Percentiles rank a stretch among this genome's conserved stretches.
These are phyloP conservation scores for Rhynchosporium graminicola DNA, from an alignment of 2,329 filamentous ascomycete genomes.

Conservation along the genomic window DNA sequence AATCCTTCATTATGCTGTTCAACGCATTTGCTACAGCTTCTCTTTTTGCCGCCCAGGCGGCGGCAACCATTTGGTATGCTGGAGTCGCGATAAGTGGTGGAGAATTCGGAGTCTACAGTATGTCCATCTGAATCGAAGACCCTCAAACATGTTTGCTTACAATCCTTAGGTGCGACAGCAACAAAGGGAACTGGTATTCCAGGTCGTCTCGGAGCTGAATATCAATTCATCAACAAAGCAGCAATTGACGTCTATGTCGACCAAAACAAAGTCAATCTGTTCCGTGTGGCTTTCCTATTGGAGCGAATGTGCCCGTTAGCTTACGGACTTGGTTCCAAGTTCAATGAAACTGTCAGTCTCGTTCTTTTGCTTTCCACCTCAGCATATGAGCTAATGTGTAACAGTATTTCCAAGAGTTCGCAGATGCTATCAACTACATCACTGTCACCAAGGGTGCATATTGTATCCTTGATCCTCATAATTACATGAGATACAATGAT, in stretches of 20 bases:
- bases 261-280: slow-evolving; percentile 49
- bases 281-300: slow-evolving; percentile 52
- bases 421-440: slow-evolving; percentile 52
- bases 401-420: slow-evolving; percentile 47
- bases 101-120: slow-evolving; percentile 50
- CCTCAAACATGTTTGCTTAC: not conserved
- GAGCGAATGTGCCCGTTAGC: slow-evolving; percentile 52
- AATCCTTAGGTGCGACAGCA: slow-evolving; percentile 32
- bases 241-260: slow-evolving; percentile 50
- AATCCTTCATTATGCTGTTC: slow-evolving; percentile 27
- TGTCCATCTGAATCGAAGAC: not conserved
- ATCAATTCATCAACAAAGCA: slow-evolving; percentile 50
- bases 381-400: slow-evolving; percentile 3
- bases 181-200: slow-evolving; percentile 48
- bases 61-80: slow-evolving; percentile 50
- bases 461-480: slow-evolving; percentile 53
- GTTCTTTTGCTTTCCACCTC: too few relatives aligned
- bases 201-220: slow-evolving; percentile 51
- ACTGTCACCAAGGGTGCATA: slow-evolving; percentile 49
- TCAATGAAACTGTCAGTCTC: slow-evolving; percentile 48
- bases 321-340: slow-evolving; percentile 49
- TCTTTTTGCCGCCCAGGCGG: slow-evolving; percentile 29
- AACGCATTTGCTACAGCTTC: slow-evolving; percentile 22
- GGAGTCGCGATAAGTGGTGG: slow-evolving; percentile 51
- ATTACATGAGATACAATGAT: slow-evolving; percentile 57